These are phyloP conservation scores for Cudoniella acicularis DNA, from an alignment of 495 filamentous ascomycete genomes.

Conservation along the genomic window DNA sequence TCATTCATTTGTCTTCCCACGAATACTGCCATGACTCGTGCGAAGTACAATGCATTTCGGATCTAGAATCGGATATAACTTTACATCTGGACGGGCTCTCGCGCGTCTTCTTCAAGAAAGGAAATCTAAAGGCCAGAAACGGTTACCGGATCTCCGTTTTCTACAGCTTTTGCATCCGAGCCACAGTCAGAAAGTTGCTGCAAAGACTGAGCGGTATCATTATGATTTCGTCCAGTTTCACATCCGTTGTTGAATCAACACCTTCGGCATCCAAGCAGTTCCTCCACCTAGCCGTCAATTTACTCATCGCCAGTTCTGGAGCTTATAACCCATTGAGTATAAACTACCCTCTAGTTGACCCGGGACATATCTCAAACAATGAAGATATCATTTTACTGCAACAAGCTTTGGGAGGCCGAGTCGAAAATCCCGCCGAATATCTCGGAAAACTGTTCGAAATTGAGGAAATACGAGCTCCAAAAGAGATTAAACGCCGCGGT, in stretches of 20 bases:
- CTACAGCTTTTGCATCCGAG: constrained; percentile 35
- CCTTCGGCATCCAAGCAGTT: background rate
- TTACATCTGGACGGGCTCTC: constrained; percentile 32
- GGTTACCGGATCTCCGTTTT: constrained; percentile 35
- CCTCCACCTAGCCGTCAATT: background rate
- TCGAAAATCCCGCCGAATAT: background rate
- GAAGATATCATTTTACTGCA: background rate
- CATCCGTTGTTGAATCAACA: background rate
- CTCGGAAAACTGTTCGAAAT: background rate
- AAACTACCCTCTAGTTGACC: background rate
- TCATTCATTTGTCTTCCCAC: background rate
- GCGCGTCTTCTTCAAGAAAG: constrained; percentile 35
- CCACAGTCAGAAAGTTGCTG: constrained; percentile 26
- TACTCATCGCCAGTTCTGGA: background rate
- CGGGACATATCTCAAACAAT: background rate
- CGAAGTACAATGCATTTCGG: background rate
- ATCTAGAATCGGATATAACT: constrained; percentile 20
- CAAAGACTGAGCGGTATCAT: background rate
- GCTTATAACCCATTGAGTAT: background rate
- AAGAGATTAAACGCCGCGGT: background rate
- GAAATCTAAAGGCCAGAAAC: constrained; percentile 32
- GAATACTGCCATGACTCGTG: background rate
- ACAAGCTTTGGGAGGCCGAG: background rate
- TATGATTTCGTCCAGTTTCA: background rate
- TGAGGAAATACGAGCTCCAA: background rate